These are phyloP conservation scores for Candida glucosophila DNA, from an alignment of 1,139 yeast species.

Conservation along the genomic window DNA sequence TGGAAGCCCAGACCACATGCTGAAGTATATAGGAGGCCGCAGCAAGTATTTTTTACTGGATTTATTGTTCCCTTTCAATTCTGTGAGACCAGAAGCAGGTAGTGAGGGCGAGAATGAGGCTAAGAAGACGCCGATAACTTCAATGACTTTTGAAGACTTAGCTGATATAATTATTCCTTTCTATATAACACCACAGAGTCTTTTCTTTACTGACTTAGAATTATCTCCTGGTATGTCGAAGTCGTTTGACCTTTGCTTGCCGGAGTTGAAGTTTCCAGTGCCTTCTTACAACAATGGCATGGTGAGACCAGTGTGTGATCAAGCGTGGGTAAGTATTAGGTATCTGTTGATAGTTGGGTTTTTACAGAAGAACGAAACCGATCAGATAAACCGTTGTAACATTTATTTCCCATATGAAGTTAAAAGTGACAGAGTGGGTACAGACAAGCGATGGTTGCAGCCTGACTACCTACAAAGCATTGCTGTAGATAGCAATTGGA, in stretches of 20 bases:
- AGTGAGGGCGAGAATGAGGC: conserved; percentile 6
- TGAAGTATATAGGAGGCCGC: conserved; percentile 5
- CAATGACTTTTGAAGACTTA: conserved; percentile 17
- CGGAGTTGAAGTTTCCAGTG: conserved; percentile 40
- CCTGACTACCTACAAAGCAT: conserved; percentile 19
- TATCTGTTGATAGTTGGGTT: conserved; percentile 32
- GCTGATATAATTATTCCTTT: conserved; percentile 52
- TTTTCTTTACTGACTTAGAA: conserved; percentile 61
- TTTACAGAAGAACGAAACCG: conserved; percentile 13
- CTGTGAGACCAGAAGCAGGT: conserved; percentile 12
- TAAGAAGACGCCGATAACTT: conserved; percentile 6
- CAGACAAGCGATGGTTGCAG: conserved; percentile 24
- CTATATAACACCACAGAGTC: conserved; percentile 67
- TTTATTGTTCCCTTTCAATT: conserved; percentile 24
- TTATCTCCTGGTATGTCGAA: conserved; percentile 43
- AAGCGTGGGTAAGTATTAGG: conserved; percentile 30
- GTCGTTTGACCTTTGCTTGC: conserved; percentile 34
- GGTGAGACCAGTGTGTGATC: conserved; percentile 37
- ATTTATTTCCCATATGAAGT: conserved; percentile 31
- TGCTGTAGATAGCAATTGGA: conserved; percentile 27
- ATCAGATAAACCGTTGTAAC: conserved; percentile 15
- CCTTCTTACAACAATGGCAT: conserved; percentile 52
- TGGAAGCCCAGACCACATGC: conserved; percentile 5
- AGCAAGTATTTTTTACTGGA: conserved; percentile 24
- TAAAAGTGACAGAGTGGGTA: conserved; percentile 15